A percentile compares a stretch with the other conserved stretches of the same genome.
phyloP scores from a whole-genome alignment of 2,329 filamentous ascomycete species.

The Huntiella moniliformis region DNA sequence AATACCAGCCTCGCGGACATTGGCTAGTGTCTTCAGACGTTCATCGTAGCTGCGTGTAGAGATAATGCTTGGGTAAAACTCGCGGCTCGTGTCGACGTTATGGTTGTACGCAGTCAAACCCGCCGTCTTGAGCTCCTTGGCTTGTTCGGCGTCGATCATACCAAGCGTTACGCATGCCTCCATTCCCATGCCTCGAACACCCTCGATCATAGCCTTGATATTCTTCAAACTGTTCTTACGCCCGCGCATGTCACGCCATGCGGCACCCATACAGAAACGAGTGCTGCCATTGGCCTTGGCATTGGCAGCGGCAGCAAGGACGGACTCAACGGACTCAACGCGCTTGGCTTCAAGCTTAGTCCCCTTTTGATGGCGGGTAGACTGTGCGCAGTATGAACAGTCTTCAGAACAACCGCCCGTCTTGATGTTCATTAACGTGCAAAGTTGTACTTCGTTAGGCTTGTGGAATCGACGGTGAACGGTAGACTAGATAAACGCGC shows the following conservation, averaged over 20 bases:
- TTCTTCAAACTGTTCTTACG: slow-evolving; percentile 69
- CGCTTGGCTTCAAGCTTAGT: slow-evolving; percentile 65
- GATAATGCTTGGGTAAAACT: slow-evolving; percentile 76
- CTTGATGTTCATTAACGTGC: slow-evolving; percentile 93
- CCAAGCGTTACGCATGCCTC: slow-evolving; percentile 85
- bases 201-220: slow-evolving; percentile 69
- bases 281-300: slow-evolving; percentile 74
- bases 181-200: slow-evolving; percentile 67
- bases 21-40: slow-evolving; percentile 55
- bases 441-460: slow-evolving; percentile 70
- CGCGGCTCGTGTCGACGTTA: slow-evolving; percentile 77
- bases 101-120: slow-evolving; percentile 87
- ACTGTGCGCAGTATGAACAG: slow-evolving; percentile 84
- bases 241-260: slow-evolving; percentile 86
- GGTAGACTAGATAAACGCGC: slow-evolving; percentile 33
- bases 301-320: slow-evolving; percentile 56
- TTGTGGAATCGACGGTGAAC: slow-evolving; percentile 75
- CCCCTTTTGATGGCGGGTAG: slow-evolving; percentile 58
- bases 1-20: slow-evolving; percentile 72
- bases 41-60: slow-evolving; percentile 77
- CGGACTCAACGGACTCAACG: slow-evolving; percentile 60
- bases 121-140: slow-evolving; percentile 62
- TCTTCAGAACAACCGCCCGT: slow-evolving; percentile 84
- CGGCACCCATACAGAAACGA: slow-evolving; percentile 87
- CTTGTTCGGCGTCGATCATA: slow-evolving; percentile 73